phyloP scores from a whole-genome alignment of 371 early-diverging fungal species.

The Umbelopsis sp. region DNA sequence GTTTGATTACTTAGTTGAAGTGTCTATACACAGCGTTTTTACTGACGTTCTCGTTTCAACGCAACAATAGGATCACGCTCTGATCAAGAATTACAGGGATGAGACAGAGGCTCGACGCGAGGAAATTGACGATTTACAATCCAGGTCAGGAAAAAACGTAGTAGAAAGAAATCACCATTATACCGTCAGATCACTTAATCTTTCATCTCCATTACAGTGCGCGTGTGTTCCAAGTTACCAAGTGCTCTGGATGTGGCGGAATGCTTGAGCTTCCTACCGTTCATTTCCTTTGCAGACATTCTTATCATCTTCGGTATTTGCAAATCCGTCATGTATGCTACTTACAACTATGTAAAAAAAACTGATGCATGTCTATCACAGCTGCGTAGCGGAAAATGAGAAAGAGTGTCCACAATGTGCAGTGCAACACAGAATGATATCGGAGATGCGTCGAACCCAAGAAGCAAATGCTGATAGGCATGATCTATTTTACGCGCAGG shows the following conservation, averaged over 20 bases:
- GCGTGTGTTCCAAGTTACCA: conserved; percentile 86
- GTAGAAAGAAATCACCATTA: not conserved
- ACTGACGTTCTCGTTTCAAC: not conserved
- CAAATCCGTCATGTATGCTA: no score
- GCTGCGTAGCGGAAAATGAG: conserved; percentile 75
- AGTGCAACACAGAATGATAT: conserved; percentile 80
- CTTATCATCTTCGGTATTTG: conserved; percentile 84
- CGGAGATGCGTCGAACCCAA: conserved; percentile 78
- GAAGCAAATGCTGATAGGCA: conserved; percentile 76
- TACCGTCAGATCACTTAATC: conserved; percentile 13
- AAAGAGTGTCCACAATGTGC: conserved; percentile 89
- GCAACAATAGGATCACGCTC: conserved; percentile 49
- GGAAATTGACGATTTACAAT: conserved; percentile 82
- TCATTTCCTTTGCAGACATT: conserved; percentile 92
- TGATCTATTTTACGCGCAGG: conserved; percentile 81
- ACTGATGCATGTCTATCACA: conserved; percentile 19
- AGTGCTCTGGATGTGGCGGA: conserved; percentile 82
- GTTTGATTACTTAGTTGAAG: not conserved
- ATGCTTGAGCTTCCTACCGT: conserved; percentile 88
- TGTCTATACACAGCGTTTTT: not conserved
- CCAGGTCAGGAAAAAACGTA: conserved; percentile 41
- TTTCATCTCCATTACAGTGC: conserved; percentile 38
- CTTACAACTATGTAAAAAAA: no score
- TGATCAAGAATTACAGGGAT: conserved; percentile 75
- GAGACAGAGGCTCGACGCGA: conserved; percentile 79